A percentile compares a stretch with the other conserved stretches of the same genome.
Conservation (phyloP, 2,329 filamentous ascomycete species). For the Fusarium sp. region DNA sequence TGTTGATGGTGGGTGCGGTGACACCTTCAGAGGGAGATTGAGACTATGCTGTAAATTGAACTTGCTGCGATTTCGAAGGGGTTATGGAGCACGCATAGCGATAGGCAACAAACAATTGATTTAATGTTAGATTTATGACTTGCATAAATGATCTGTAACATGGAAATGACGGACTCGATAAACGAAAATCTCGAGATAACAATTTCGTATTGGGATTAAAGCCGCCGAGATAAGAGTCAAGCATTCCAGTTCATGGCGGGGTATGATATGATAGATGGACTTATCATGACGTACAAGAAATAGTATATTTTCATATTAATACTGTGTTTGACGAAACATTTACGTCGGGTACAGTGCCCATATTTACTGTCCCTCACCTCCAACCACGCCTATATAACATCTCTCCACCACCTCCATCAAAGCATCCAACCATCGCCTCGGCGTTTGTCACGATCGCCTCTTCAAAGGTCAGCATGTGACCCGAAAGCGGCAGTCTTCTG, state of each 20-base stretch:
- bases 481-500: conserved; percentile 40
- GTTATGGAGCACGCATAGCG: conserved; percentile 18
- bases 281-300: conserved; percentile 28
- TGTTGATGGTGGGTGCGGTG: conserved; percentile 13
- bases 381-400: conserved; percentile 11
- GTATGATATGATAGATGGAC: conserved; percentile 23
- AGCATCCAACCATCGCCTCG: conserved; percentile 43
- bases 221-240: not conserved
- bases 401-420: conserved; percentile 33
- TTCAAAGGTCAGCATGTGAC: conserved; percentile 39
- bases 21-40: not conserved
- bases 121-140: not conserved
- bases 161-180: not conserved
- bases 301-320: not conserved
- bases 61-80: not conserved
- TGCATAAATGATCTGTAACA: not conserved
- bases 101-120: conserved; percentile 15
- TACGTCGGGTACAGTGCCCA: not conserved
- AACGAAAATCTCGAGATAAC: not conserved
- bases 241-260: conserved; percentile 8
- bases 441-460: conserved; percentile 46
- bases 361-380: not conserved
- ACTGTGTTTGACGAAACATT: not conserved
- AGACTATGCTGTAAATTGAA: not conserved
- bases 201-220: not conserved